These are phyloP conservation scores for Senna siamea DNA, from an alignment of 306 rosid genomes.

Conservation along the genomic window DNA sequence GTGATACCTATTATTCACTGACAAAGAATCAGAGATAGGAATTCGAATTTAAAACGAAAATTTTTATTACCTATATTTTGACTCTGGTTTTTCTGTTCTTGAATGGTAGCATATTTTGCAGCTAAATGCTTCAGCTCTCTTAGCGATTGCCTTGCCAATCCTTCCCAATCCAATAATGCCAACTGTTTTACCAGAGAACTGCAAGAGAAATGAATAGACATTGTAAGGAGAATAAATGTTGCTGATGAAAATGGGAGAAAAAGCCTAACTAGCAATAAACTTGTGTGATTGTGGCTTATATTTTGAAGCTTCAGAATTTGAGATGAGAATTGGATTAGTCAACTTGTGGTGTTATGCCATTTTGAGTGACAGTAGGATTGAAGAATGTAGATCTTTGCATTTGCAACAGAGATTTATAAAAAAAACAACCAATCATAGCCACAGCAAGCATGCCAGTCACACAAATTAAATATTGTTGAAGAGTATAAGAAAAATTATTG, in stretches of 20 bases:
- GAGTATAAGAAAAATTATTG: too few species aligned
- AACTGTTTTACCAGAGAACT: constrained; percentile 85
- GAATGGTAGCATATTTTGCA: constrained; percentile 70
- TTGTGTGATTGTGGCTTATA: too few species aligned
- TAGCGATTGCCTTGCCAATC: constrained; percentile 77
- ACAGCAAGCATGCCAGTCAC: neutral
- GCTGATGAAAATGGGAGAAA: neutral
- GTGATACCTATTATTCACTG: too few species aligned
- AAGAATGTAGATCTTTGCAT: too few species aligned
- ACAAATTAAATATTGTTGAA: neutral
- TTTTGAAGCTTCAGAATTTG: too few species aligned
- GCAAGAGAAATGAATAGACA: constrained; percentile 34
- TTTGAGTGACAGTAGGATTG: too few species aligned
- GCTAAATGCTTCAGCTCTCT: constrained; percentile 79
- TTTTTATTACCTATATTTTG: constrained; percentile 60
- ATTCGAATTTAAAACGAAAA: too few species aligned
- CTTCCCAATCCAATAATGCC: constrained; percentile 89
- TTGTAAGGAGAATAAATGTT: constrained; percentile 1
- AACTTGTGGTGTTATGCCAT: too few species aligned
- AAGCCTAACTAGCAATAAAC: too few species aligned
- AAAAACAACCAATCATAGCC: neutral
- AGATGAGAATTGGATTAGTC: too few species aligned
- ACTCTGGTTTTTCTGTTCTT: constrained; percentile 59
- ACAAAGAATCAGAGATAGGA: too few species aligned
- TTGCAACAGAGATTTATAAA: too few species aligned